A percentile compares a stretch with the other conserved stretches of the same genome.
Conservation (phyloP, 495 filamentous ascomycete species). For the Talaromyces adpressus region DNA sequence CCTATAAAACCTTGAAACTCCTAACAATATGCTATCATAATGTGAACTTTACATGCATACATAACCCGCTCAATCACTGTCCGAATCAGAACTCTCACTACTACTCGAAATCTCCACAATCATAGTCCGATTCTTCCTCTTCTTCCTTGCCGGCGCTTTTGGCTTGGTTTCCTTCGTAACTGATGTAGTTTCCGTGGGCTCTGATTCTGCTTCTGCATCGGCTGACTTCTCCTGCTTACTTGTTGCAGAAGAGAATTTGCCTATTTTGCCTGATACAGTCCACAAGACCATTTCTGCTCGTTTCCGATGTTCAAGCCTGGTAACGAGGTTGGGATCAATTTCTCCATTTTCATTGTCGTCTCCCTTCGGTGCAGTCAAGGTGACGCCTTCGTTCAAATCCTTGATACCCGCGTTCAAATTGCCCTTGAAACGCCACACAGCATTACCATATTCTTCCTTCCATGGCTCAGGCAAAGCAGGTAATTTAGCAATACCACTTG, state of each 20-base stretch:
- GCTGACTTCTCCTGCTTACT: not conserved
- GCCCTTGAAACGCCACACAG: slow-evolving; percentile 38
- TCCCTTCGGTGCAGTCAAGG: slow-evolving; percentile 12
- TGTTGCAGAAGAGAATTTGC: slow-evolving; percentile 9
- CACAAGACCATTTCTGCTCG: slow-evolving; percentile 41
- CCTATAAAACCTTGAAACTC: not conserved
- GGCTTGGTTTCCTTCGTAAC: not conserved
- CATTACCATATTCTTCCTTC: slow-evolving; percentile 45
- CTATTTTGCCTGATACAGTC: slow-evolving; percentile 26
- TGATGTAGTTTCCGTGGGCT: not conserved
- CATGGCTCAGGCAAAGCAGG: slow-evolving; percentile 1
- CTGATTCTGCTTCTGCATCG: not conserved
- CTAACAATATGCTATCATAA: not conserved
- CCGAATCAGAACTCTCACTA: slow-evolving; percentile 31
- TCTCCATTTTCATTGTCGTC: slow-evolving; percentile 28
- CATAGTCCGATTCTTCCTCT: slow-evolving; percentile 48
- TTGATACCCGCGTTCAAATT: slow-evolving; percentile 18
- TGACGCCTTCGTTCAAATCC: slow-evolving; percentile 12
- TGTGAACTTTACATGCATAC: not conserved
- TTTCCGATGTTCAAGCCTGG: slow-evolving; percentile 33
- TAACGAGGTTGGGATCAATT: slow-evolving; percentile 32
- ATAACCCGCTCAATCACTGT: slow-evolving; percentile 17
- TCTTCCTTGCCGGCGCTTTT: slow-evolving; percentile 39
- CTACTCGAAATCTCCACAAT: slow-evolving; percentile 41
- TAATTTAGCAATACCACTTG: slow-evolving; percentile 11